A percentile compares a stretch with the other conserved stretches of the same genome.
Conservation (phyloP, 495 filamentous ascomycete species). For the Aspergillus cavernicola region DNA sequence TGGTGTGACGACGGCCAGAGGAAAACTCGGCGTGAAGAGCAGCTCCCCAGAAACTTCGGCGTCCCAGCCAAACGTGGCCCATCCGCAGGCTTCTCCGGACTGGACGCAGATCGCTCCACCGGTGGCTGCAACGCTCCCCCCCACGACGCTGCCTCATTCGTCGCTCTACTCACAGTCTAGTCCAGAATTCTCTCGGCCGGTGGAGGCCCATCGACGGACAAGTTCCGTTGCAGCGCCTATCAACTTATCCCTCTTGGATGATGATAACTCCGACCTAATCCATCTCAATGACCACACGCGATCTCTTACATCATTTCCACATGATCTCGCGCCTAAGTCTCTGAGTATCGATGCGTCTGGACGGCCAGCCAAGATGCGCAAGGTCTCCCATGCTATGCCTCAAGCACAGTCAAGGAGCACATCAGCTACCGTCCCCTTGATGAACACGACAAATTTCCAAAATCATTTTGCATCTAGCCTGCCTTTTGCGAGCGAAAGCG, state of each 20-base stretch:
- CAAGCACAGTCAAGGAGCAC: constrained; percentile 31
- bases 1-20: constrained; percentile 51
- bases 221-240: constrained; percentile 53
- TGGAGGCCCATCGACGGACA: constrained; percentile 29
- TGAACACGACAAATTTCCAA: constrained; percentile 37
- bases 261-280: constrained; percentile 48
- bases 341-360: constrained; percentile 26
- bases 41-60: constrained; percentile 40
- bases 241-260: constrained; percentile 71
- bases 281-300: constrained; percentile 22
- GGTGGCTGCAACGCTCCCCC: constrained; percentile 22
- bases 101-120: constrained; percentile 39
- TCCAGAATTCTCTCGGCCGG: constrained; percentile 45
- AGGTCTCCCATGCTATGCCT: constrained; percentile 34
- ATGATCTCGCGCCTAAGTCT: constrained; percentile 27
- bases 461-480: constrained; percentile 37
- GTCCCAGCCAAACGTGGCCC: constrained; percentile 32
- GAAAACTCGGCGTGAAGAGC: constrained; percentile 44
- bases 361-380: constrained; percentile 43
- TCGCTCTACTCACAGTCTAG: constrained; percentile 52
- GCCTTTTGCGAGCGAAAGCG: constrained; percentile 64
- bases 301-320: constrained; percentile 23
- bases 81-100: constrained; percentile 32
- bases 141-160: constrained; percentile 32
- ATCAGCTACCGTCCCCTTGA: constrained; percentile 33